Conservation (phyloP, 495 filamentous ascomycete species). For the Aspergillus ostianus region DNA sequence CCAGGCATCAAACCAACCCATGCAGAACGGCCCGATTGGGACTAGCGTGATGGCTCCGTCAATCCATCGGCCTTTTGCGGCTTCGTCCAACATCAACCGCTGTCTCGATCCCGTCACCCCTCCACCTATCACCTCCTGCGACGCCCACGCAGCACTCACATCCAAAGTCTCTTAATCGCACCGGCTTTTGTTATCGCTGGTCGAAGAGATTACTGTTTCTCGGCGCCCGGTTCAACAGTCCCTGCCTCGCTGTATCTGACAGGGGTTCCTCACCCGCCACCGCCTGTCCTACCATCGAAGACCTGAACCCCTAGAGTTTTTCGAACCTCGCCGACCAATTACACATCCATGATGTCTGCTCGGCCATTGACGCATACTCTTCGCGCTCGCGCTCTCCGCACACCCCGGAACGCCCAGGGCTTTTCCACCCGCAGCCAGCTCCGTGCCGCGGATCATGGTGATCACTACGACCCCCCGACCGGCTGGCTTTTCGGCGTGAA, state of each 20-base stretch:
- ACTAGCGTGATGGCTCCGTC: constrained; percentile 35
- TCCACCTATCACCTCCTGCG: constrained; percentile 27
- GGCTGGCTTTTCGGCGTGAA: constrained; percentile 90
- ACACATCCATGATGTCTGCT: constrained; percentile 41
- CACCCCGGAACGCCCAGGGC: constrained; percentile 37
- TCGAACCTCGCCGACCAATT: constrained; percentile 6
- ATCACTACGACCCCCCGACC: constrained; percentile 84
- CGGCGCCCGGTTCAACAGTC: constrained; percentile 4
- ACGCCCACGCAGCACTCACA: constrained; percentile 22
- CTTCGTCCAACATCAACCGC: constrained; percentile 44
- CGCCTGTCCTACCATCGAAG: constrained; percentile 17
- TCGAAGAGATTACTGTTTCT: constrained; percentile 14
- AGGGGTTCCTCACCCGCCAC: constrained; percentile 21
- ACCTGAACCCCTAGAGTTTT: constrained; percentile 11
- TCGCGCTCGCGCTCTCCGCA: constrained; percentile 42
- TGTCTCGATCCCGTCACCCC: constrained; percentile 33
- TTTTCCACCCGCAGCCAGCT: constrained; percentile 46
- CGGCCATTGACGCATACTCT: constrained; percentile 42
- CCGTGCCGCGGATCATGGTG: constrained; percentile 58
- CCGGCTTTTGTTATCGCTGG: constrained; percentile 14
- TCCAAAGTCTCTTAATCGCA: constrained; percentile 25
- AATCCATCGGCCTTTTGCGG: constrained; percentile 43
- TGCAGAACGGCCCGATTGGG: constrained; percentile 28
- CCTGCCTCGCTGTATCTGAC: constrained; percentile 13
- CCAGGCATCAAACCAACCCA: constrained; percentile 31